Base-by-base conservation (phyloP, 208 protist species). In the Acanthamoeba sp. region DNA sequence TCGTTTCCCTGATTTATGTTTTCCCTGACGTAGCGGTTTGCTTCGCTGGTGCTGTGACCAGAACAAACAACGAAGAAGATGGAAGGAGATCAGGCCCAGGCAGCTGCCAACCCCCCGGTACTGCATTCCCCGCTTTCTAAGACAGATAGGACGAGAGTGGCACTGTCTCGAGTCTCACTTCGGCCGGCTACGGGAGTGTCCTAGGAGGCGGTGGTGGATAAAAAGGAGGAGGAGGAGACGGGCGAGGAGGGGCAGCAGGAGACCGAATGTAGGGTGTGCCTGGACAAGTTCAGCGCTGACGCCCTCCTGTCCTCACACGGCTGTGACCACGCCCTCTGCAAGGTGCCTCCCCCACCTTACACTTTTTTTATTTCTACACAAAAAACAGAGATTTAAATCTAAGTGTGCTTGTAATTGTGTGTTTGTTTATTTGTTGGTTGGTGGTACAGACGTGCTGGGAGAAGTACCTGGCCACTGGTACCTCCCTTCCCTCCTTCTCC, bases 381-480 rank as follows among this genome's bases (percentile, higher is more conserved):
- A 66, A 27, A 14, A 32, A 34, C n/a, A 66, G 42, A 48, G n/a
- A 48, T 48, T 14, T 48, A 48, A 48, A 48, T 48, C n/a, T n/a
- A n/a, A n/a, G n/a, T n/a, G n/a, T n/a, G n/a, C n/a, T n/a, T n/a
- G n/a, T n/a, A n/a, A n/a, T n/a, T n/a, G n/a, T n/a, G n/a, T n/a
- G n/a, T n/a, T n/a, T n/a, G n/a, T n/a, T n/a, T n/a, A n/a, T n/a
- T n/a, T n/a, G n/a, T n/a, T n/a, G n/a, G n/a, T n/a, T n/a, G n/a
- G 64, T 73, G 64, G 59, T 55, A 27, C 69, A 78, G 69, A 22
- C 29, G 34, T 78, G 69, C 18, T 78, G 69, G 69, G 69, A 36
- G 20, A 78, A 45, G 69, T 78, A 78, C 36, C 14, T 78, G 69
- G 69, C 69, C n/a, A 45, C 34, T 34, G 69, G 69, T 78, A n/a